Conservation (phyloP, 177 flowering plant species). For the Telopea speciosissima region DNA sequence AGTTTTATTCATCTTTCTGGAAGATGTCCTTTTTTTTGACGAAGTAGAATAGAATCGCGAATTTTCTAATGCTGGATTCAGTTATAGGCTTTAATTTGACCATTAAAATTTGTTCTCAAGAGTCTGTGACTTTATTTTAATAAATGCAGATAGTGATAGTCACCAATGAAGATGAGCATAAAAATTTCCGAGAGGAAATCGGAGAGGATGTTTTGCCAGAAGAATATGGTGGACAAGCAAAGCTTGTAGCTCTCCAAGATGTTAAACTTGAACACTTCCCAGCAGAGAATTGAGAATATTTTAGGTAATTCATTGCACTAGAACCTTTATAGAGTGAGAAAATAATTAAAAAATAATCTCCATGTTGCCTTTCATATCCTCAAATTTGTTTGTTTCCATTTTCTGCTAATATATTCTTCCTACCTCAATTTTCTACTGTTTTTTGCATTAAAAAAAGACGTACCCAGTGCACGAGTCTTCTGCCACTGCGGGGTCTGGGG, state of each 20-base stretch:
- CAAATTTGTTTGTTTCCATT: neutral
- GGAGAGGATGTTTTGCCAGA: constrained; percentile 65
- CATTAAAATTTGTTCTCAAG: neutral
- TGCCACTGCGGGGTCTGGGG: too few relatives aligned
- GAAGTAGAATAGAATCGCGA: too few relatives aligned
- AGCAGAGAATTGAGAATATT: neutral
- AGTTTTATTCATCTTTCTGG: too few relatives aligned
- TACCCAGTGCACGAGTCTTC: too few relatives aligned
- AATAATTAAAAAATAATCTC: neutral
- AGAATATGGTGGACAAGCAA: constrained; percentile 71
- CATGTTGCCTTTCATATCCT: too few relatives aligned
- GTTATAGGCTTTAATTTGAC: neutral
- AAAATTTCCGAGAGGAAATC: constrained; percentile 35
- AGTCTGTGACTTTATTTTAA: neutral
- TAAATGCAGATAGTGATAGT: constrained; percentile 63
- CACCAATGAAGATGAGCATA: constrained; percentile 46
- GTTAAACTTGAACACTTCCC: constrained; percentile 25
- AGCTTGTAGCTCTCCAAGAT: constrained; percentile 61
- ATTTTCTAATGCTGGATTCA: neutral
- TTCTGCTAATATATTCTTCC: too few relatives aligned
- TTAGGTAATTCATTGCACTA: neutral
- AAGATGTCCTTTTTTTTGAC: too few relatives aligned
- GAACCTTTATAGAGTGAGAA: neutral
- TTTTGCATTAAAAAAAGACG: too few relatives aligned
- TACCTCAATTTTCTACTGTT: neutral